phyloP scores from a whole-genome alignment of 495 filamentous ascomycete species.

The Aspergillus nanangensis region DNA sequence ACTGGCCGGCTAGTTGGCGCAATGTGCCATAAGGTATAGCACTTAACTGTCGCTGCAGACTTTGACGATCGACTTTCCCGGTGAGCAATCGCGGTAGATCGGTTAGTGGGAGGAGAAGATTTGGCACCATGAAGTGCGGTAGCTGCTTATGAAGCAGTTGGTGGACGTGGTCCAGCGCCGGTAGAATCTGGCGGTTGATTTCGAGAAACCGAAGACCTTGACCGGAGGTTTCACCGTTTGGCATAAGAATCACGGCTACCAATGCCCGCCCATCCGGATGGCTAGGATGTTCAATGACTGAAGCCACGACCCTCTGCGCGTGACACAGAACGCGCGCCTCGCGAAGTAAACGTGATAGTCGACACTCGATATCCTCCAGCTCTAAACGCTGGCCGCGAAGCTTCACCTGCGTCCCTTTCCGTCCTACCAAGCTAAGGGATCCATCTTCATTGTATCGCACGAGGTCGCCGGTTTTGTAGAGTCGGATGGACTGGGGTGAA shows the following conservation, averaged over 20 bases:
- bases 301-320: not conserved
- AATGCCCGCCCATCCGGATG: not conserved
- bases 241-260: no score
- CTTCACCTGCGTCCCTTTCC: conserved; percentile 15
- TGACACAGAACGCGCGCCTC: not conserved
- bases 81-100: not conserved
- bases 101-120: not conserved
- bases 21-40: not conserved
- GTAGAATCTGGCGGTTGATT: not conserved
- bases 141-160: not conserved
- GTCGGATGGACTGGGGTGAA: not conserved
- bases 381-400: conserved; percentile 36
- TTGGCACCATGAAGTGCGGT: not conserved
- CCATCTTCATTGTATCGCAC: conserved; percentile 10
- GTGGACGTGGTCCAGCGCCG: not conserved
- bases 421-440: conserved; percentile 2
- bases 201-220: no score
- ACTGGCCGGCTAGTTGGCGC: not conserved
- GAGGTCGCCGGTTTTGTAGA: conserved; percentile 8
- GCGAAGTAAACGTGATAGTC: conserved; percentile 12
- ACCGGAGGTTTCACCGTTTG: no score
- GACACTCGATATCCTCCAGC: conserved; percentile 32
- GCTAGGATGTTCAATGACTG: not conserved
- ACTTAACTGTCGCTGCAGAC: not conserved
- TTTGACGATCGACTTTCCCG: not conserved